Evolutionary conservation across 441 rosid genomes (phyloP).

Genomic region (Daphne laureola): DNA sequence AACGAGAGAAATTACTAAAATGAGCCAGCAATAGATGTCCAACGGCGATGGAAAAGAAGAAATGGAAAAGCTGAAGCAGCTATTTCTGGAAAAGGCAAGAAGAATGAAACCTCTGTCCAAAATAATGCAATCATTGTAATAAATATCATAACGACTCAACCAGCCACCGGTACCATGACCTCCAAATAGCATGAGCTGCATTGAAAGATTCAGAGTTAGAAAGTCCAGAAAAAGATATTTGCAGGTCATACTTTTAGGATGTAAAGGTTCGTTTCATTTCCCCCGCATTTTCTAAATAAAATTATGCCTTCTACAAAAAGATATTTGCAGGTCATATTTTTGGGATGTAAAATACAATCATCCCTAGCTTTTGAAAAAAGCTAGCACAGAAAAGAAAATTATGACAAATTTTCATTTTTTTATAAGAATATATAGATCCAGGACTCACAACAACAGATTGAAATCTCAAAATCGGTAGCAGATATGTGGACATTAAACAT

Average conservation of each 20-base stretch:
- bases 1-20: conserved; percentile 1
- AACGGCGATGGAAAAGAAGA: background rate
- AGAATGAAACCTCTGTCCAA: conserved; percentile 69
- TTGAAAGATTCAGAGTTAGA: background rate
- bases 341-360: too few relatives aligned
- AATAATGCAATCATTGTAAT: conserved; percentile 79
- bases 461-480: background rate
- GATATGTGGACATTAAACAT: background rate
- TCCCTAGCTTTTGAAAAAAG: too few relatives aligned
- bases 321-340: too few relatives aligned
- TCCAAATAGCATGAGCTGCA: conserved; percentile 93
- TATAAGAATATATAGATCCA: background rate
- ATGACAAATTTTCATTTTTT: too few relatives aligned
- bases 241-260: too few relatives aligned
- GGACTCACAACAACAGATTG: too few relatives aligned
- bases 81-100: conserved; percentile 8
- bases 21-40: background rate
- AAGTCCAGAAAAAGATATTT: too few relatives aligned
- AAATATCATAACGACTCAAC: conserved; percentile 97
- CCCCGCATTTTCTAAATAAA: too few relatives aligned
- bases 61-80: background rate
- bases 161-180: conserved; percentile 99
- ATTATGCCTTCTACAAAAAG: too few relatives aligned
- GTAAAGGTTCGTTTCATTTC: too few relatives aligned
- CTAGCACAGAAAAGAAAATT: too few relatives aligned